These are phyloP conservation scores for Colletotrichum sp. DNA, from an alignment of 2,329 filamentous ascomycete species.

Conservation along the genomic window DNA sequence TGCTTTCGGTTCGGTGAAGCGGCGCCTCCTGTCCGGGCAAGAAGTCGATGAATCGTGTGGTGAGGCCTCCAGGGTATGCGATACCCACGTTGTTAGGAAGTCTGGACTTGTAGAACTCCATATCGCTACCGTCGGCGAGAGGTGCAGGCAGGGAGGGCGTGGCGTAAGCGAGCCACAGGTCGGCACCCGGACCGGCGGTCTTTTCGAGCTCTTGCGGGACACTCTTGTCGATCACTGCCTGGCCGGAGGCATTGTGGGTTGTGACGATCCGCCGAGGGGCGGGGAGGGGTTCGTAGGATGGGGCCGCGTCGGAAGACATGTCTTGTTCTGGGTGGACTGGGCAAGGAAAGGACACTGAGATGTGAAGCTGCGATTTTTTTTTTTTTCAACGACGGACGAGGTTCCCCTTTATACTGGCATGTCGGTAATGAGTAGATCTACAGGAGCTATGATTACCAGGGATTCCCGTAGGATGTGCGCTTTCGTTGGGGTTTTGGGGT, in stretches of 20 bases:
- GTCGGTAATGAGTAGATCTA: not conserved
- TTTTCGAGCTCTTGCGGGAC: constrained; percentile 21
- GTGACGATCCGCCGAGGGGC: constrained; percentile 25
- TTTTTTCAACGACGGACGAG: not conserved
- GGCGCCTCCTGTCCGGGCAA: constrained; percentile 42
- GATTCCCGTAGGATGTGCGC: not conserved
- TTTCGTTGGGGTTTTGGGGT: not conserved
- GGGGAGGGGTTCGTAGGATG: not conserved
- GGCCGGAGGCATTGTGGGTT: constrained; percentile 35
- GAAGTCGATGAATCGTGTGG: constrained; percentile 50
- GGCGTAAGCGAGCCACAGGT: constrained; percentile 29
- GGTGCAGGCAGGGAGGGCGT: constrained; percentile 26
- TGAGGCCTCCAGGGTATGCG: constrained; percentile 38
- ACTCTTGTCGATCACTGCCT: constrained; percentile 35
- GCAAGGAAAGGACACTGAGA: not conserved
- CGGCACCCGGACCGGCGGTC: constrained; percentile 11
- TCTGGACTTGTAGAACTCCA: constrained; percentile 25
- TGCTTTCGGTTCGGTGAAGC: constrained; percentile 57
- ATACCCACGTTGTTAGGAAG: constrained; percentile 27
- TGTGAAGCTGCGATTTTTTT: not conserved
- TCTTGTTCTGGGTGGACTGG: not conserved
- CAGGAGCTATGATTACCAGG: not conserved
- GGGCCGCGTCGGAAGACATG: not conserved
- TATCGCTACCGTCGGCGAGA: constrained; percentile 22
- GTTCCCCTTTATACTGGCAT: not conserved